phyloP scores from a whole-genome alignment of 2,329 filamentous ascomycete genomes.

The Chrysoporthe cubensis region DNA sequence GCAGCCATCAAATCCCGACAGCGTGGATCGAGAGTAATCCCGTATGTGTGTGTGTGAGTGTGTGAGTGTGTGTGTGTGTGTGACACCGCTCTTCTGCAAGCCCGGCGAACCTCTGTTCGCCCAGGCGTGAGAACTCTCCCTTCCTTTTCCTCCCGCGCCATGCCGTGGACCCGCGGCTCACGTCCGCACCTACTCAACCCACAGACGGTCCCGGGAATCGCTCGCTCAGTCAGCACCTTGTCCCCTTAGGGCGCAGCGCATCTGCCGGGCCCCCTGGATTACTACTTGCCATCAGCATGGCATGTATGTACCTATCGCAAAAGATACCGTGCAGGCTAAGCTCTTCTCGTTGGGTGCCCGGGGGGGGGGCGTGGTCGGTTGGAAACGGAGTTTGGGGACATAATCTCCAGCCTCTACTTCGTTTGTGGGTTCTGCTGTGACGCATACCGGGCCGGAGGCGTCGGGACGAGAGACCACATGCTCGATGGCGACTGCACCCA shows the following conservation, averaged over 20 bases:
- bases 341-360: too few species aligned
- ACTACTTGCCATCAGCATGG: neutral
- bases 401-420: too few species aligned
- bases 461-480: neutral
- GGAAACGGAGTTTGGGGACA: too few species aligned
- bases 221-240: constrained; percentile 29
- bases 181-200: neutral
- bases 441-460: neutral
- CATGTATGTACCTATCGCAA: neutral
- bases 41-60: neutral
- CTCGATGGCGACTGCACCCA: neutral
- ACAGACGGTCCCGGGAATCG: neutral
- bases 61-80: constrained; percentile 17
- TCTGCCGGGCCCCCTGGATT: constrained; percentile 8
- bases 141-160: neutral
- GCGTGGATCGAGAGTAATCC: constrained; percentile 23
- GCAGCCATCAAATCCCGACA: constrained; percentile 19
- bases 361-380: too few species aligned
- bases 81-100: constrained; percentile 24
- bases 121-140: constrained; percentile 1
- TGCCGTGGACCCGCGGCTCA: constrained; percentile 14
- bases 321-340: neutral
- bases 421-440: too few species aligned
- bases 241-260: constrained; percentile 21
- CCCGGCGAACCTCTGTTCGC: neutral